Evolutionary conservation across 1,284 basidiomycete species (phyloP), one percentile per base, ranked within the genome.

Genomic region (Psilocybe mexicana): DNA sequence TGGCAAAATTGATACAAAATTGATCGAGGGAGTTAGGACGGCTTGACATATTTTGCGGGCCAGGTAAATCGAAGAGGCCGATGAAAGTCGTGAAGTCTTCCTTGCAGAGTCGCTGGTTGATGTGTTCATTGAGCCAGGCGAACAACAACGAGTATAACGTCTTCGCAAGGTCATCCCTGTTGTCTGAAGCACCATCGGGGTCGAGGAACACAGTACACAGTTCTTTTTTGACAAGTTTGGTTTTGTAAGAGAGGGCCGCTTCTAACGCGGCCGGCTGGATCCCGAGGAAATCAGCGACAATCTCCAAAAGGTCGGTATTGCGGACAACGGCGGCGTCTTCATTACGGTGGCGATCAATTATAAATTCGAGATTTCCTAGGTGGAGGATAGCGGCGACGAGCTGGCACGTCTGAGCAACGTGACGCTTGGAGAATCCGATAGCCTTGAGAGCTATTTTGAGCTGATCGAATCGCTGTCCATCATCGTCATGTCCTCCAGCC

Each of bases 201-300:
- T 98, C 94, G 52, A 99, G 85, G 74, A 99, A 96, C 28, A 98
- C 89, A 0, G 96, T 98, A 74, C 94, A 98, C 14, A 97, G 81
- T 74, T 98, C 96, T 75, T 92, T 95, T 70, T 94, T 91, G 67
- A 98, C 87, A 58, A 98, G 77, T 71, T 93, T 91, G 5, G 94
- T 96, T 76, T 91, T 93, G 83, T 95, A 96, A 0, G 94, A 93
- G 49, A 99, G 80, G 0, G 93, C 83, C n/a, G 83, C 82, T 69
- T 96, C 94, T 23, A 99, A 82, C 0, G 86, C 85, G 18, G 84
- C 74, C 1, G 90, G 72, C 35, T 86, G 81, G 10, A 98, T 87
- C 42, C 96, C 96, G 11, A 99, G 80, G 72, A 98, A 98, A 55
- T 96, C 93, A 12, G 95, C 88, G 8, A 95, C 93, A 36, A 92